Base-by-base conservation (phyloP, 768 basidiomycete species). In the Phanerochaete carnosa region DNA sequence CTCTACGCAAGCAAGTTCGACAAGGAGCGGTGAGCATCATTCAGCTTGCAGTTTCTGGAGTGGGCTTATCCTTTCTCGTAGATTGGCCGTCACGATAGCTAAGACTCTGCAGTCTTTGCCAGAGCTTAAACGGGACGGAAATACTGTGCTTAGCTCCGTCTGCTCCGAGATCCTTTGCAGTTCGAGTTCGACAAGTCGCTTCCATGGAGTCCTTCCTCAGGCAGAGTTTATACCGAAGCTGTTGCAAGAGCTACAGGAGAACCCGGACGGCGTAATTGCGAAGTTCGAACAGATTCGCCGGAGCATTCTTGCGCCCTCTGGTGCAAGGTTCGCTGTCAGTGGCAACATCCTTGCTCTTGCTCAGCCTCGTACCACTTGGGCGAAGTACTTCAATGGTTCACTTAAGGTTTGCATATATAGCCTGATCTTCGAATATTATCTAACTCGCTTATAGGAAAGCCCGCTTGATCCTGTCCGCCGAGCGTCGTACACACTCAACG, bases 61-160 rank as follows among this genome's bases (percentile, higher is more conserved):
- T 16, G 33, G 22, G 7, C 54, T 46, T 15, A 45, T 13, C 29
- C 19, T 43, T 43, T 15, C 22, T 39, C 15, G 22, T 64, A 96
- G 95, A 53, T 76, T 99, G 33, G 86, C 88, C 66, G 86, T 98
- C 53, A 86, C 85, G 28, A 79, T 92, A 49, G 93, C 94, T 16
- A 98, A 97, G 74, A 84, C 93, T 25, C 86, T 90, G 46, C 96
- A 98, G 71, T 87, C 87, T 22, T 79, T 99, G 32, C 96, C 97
- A 2, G 89, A 94, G 70, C 77, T 92, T 66, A 98, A 98, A 79
- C 85, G 97, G 39, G 89, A 93, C 69, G 96, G 95, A 13, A 85
- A 77, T 68, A 88, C 83, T 29, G 90, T 98, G 12, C 78, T 94
- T 49, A 79, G 80, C 11, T 89, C 94, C 8, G 75, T 94, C 30